Evolutionary conservation across 2,329 filamentous ascomycete genomes (phyloP), one percentile per base, ranked within the genome.

Genomic region (Talaromyces sp.): DNA sequence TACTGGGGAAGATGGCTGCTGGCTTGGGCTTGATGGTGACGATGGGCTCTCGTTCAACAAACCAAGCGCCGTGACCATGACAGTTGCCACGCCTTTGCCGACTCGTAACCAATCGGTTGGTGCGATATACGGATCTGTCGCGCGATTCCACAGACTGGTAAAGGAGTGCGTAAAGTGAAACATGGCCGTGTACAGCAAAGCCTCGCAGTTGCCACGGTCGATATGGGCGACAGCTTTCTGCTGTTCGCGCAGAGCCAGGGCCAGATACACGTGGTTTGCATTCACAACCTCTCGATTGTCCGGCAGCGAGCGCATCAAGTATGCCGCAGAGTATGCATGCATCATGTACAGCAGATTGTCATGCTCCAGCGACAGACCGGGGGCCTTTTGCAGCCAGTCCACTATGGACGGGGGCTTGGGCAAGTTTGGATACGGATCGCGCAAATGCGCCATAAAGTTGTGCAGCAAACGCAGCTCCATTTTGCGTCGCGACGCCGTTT

Each of bases 71-170:
- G 43, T 26, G 43, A 26, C 8, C 24, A 50, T 21, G 5, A 50
- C 43, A 50, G 21, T 3, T 13, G 7, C 1, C 10, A 50, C 43
- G 17, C 55, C 68, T 52, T 64, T 61, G 4, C 69, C 67, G 53
- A 73, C 64, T n/a, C 67, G 66, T 11, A 74, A 59, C 71, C 70
- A 73, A 41, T 72, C 67, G 9, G 69, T 64, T 2, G 71, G 71
- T 11, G 70, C 70, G 1, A 62, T 61, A 58, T 73, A 74, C 11
- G 64, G 67, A 17, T 64, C 61, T 14, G 69, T 43, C 29, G 35
- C 58, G 1, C 71, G 67, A 43, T 72, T 69, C 43, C 69, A 67
- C 1, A 72, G 62, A 53, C 67, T 66, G 3, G 66, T 67, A 27
- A 72, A 66, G 4, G 71, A 65, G 31, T 67, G 69, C 55, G 71